Base-by-base conservation (phyloP, 805 yeast genomes). In the Metschnikowia gelsemii region DNA sequence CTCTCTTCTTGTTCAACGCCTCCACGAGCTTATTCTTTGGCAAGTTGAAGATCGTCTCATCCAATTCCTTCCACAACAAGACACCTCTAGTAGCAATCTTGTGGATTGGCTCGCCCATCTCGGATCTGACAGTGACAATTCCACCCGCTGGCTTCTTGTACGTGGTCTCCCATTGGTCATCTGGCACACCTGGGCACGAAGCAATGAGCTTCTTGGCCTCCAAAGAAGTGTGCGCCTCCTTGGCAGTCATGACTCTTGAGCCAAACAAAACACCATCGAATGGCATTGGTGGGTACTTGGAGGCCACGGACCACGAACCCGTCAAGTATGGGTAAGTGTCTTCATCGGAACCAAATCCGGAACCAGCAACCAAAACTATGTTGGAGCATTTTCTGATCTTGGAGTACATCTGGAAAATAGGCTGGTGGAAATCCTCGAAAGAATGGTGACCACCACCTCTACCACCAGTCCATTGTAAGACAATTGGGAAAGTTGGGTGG, bases 401-500 rank as follows among this genome's bases (percentile, higher is more conserved):
- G 53, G 96, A 74, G 70, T 93, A 93, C 91, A 93, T 93, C 68
- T 88, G 96, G 61, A 93, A 72, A 54, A 93, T 79, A 54, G 99
- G 98, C 62, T 90, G 91, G 68, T 93, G 99, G 93, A 91, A 89
- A 72, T 93, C 99, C 76, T 93, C 99, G 61, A 82, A 93, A 37
- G 98, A 91, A 69, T 93, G 99, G 67, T 93, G 99, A 62, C 99
- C 99, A 79, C 99, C 99, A 73, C 97, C 99, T 79, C 99, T 90
- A 68, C 99, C 99, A 78, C 98, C 99, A 46, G 99, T 93, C 99
- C 99, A 93, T 75, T 93, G 99, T 57, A 93, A 72, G 42, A 93
- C 91, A 59, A 93, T 88, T 51, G 99, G 99, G 90, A 93, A 93
- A 50, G 66, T 72, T 53, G 99, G 99, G 70, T 90, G 95, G 36